These are phyloP conservation scores for Kwoniella sp. DNA, from an alignment of 768 basidiomycete genomes.

Conservation along the genomic window DNA sequence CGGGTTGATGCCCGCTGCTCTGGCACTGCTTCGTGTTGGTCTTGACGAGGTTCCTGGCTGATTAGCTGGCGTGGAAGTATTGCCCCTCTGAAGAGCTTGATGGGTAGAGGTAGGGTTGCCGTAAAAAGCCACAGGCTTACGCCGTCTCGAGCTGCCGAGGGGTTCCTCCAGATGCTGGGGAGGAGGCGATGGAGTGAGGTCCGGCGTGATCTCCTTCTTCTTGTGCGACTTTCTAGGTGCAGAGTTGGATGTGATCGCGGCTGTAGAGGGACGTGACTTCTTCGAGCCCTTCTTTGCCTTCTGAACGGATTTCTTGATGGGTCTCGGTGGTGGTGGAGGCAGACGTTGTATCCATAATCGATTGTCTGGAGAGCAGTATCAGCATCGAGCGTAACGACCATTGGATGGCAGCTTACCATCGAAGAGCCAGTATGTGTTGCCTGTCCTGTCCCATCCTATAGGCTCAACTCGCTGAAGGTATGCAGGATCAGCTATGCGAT, in stretches of 20 bases:
- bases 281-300: constrained; percentile 34
- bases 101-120: constrained; percentile 33
- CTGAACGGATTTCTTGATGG: constrained; percentile 29
- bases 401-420: constrained; percentile 40
- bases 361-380: constrained; percentile 39
- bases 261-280: constrained; percentile 16
- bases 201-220: constrained; percentile 18
- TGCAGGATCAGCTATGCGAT: constrained; percentile 4
- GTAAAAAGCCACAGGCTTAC: constrained; percentile 35
- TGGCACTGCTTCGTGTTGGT: constrained; percentile 22
- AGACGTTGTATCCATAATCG: constrained; percentile 48
- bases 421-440: constrained; percentile 50
- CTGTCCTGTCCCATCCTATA: constrained; percentile 48
- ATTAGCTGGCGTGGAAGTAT: not conserved
- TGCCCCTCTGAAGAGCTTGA: constrained; percentile 27
- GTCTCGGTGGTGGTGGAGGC: constrained; percentile 36
- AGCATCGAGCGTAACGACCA: too few species aligned
- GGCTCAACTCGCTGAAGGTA: constrained; percentile 47
- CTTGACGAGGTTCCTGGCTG: constrained; percentile 3
- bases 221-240: constrained; percentile 17
- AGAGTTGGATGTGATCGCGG: not conserved
- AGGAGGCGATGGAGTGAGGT: constrained; percentile 19
- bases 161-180: constrained; percentile 10
- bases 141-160: constrained; percentile 22
- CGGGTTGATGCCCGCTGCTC: not conserved